phyloP scores from a whole-genome alignment of 768 basidiomycete species.

The Tricholoma matsutake region DNA sequence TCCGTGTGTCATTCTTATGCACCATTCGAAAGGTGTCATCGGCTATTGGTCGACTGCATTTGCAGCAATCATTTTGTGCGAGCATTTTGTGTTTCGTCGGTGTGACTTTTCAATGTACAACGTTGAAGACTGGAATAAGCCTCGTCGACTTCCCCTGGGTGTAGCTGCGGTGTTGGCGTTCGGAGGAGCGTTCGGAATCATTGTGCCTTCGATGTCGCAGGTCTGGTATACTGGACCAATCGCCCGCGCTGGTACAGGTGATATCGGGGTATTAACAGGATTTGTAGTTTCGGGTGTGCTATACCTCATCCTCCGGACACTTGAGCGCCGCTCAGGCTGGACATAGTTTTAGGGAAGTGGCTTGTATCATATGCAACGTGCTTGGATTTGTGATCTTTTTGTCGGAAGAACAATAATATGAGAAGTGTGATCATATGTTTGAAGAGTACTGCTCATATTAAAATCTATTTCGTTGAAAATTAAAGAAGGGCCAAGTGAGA shows the following conservation, averaged over 20 bases:
- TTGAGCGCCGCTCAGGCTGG: background rate
- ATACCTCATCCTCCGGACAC: slow-evolving; percentile 30
- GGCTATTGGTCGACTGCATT: slow-evolving; percentile 63
- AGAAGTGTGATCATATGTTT: too few species aligned
- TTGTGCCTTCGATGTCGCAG: slow-evolving; percentile 69
- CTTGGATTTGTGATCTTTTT: too few species aligned
- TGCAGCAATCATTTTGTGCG: slow-evolving; percentile 54
- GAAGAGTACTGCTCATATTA: too few species aligned
- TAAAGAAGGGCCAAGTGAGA: too few species aligned
- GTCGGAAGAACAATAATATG: too few species aligned
- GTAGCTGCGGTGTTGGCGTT: slow-evolving; percentile 55
- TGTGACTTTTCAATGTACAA: slow-evolving; percentile 48
- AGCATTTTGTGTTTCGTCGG: slow-evolving; percentile 67
- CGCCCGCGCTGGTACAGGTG: slow-evolving; percentile 54
- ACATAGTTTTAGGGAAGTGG: too few species aligned
- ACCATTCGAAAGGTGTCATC: slow-evolving; percentile 31
- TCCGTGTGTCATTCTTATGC: background rate
- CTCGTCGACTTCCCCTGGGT: slow-evolving; percentile 55
- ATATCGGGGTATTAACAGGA: slow-evolving; percentile 69
- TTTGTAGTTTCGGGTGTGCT: slow-evolving; percentile 43
- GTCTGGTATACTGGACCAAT: slow-evolving; percentile 71
- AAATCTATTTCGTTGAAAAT: too few species aligned
- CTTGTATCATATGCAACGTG: background rate
- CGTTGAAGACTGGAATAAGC: slow-evolving; percentile 51
- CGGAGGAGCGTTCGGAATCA: slow-evolving; percentile 47